Conservation (phyloP, 305 asterid genomes). For the Plantago coronopus region DNA sequence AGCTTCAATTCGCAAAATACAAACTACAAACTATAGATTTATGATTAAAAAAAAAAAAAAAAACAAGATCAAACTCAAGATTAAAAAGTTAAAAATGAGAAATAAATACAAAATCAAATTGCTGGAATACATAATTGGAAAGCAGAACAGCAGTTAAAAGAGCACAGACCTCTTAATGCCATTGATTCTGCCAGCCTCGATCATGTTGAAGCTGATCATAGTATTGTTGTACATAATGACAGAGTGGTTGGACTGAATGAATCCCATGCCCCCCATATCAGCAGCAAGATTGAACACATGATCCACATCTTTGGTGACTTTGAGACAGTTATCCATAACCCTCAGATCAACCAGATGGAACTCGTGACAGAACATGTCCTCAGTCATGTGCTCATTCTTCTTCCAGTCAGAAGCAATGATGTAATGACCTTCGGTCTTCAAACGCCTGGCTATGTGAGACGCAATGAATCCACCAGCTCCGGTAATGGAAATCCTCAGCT, state of each 20-base stretch:
- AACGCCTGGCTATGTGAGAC: conserved; percentile 78
- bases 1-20: too few species aligned
- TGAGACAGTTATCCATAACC: conserved; percentile 88
- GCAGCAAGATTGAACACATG: conserved; percentile 94
- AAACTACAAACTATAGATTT: too few species aligned
- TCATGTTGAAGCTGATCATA: conserved; percentile 94
- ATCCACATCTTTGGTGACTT: conserved; percentile 64
- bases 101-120: not conserved
- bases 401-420: conserved; percentile 94
- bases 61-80: too few species aligned
- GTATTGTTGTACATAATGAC: conserved; percentile 94
- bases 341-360: conserved; percentile 90
- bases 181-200: conserved; percentile 80
- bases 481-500: conserved; percentile 65
- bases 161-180: conserved; percentile 62
- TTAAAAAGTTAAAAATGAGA: not conserved
- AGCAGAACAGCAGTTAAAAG: conserved; percentile 17
- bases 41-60: too few species aligned
- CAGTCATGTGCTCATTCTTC: conserved; percentile 91
- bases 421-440: conserved; percentile 82
- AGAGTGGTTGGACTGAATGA: conserved; percentile 92
- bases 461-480: conserved; percentile 92
- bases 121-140: not conserved
- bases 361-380: conserved; percentile 92
- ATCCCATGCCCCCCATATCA: conserved; percentile 98